Base-by-base conservation (phyloP, 2,329 filamentous ascomycete species). In the Xylariaceae sp. region DNA sequence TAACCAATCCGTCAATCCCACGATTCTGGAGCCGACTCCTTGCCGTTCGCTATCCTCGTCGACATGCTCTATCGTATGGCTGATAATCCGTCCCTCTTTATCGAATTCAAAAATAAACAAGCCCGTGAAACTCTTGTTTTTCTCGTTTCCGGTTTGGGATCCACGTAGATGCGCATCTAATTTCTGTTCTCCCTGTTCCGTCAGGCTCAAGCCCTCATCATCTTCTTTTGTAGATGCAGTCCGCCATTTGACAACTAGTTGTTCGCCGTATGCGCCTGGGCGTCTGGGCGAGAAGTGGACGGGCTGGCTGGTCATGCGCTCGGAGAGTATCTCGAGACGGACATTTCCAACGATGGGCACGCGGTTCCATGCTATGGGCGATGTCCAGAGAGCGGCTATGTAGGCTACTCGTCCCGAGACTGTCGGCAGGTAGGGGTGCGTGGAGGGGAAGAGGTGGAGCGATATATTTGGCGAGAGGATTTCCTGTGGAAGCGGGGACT, bases 41-140 rank as follows among this genome's bases (percentile, higher is more conserved):
- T 97, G 92, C 84, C 88, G 95, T 54, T 90, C 84, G 38, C 87
- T 83, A 14, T 87, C 86, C 63, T 94, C 87, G 63, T 97, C 88
- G 1, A 89, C 88, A 72, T 96, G 89, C 72, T 99, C 94, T 64
- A 99, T 97, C 0, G 90, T 96, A 70, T 97, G 94, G 60, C 84
- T 90, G 44, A 88, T 72, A 34, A 99, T 84, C 57, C 90, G 80
- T 1, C 94, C 94, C 63, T 96, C 82, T 43, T 84, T 79, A 66
- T 97, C 94, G 68, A 99, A 99, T 59, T 96, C 90, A 69, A 99
- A 99, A 53, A 96, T 87, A 71, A 97, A 99, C 11, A 97, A 72
- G 0, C 94, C 94, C 1, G 86, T 89, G 62, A 97, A 97, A 65
- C 92, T 88, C 64, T 89, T 87, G 55, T 82, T 81, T 45, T 82